phyloP scores from a whole-genome alignment of 495 filamentous ascomycete genomes.

The Penicillium robsamsonii region DNA sequence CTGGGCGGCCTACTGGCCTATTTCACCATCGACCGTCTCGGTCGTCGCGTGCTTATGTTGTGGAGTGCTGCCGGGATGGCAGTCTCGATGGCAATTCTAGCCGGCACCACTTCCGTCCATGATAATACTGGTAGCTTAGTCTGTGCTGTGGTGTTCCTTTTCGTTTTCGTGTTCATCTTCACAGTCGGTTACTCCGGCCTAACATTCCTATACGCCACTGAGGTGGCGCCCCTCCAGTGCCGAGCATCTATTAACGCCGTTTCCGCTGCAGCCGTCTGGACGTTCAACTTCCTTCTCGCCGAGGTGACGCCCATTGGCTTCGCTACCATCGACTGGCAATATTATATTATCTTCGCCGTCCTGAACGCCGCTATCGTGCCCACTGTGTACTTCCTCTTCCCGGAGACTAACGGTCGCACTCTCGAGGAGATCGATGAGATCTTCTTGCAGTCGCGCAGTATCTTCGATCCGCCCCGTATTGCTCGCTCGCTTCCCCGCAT shows the following conservation, averaged over 20 bases:
- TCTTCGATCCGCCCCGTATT: slow-evolving; percentile 31
- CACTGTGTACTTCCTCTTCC: slow-evolving; percentile 57
- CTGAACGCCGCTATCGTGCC: slow-evolving; percentile 47
- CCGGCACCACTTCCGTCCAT: slow-evolving; percentile 42
- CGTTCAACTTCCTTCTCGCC: slow-evolving; percentile 47
- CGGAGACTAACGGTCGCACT: slow-evolving; percentile 56
- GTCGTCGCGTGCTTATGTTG: slow-evolving; percentile 66
- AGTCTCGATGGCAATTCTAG: slow-evolving; percentile 57
- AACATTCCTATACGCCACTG: slow-evolving; percentile 61
- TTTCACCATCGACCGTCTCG: slow-evolving; percentile 75
- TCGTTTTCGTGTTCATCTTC: slow-evolving; percentile 45
- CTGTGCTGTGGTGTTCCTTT: slow-evolving; percentile 42
- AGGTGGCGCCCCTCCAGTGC: slow-evolving; percentile 65
- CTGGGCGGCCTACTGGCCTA: slow-evolving; percentile 71
- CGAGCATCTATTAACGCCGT: slow-evolving; percentile 66
- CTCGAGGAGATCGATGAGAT: slow-evolving; percentile 77
- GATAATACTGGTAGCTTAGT: slow-evolving; percentile 38
- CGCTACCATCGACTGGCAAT: slow-evolving; percentile 41
- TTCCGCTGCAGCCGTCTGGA: slow-evolving; percentile 61
- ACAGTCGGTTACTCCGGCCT: slow-evolving; percentile 61
- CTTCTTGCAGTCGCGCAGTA: slow-evolving; percentile 42
- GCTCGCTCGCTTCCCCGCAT: slow-evolving; percentile 1
- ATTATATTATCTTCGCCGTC: slow-evolving; percentile 51
- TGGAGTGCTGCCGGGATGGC: slow-evolving; percentile 54
- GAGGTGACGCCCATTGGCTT: slow-evolving; percentile 47